A percentile compares a stretch with the other conserved stretches of the same genome.
Conservation (phyloP, 2,329 filamentous ascomycete genomes). For the Clarireedia monteithiana region DNA sequence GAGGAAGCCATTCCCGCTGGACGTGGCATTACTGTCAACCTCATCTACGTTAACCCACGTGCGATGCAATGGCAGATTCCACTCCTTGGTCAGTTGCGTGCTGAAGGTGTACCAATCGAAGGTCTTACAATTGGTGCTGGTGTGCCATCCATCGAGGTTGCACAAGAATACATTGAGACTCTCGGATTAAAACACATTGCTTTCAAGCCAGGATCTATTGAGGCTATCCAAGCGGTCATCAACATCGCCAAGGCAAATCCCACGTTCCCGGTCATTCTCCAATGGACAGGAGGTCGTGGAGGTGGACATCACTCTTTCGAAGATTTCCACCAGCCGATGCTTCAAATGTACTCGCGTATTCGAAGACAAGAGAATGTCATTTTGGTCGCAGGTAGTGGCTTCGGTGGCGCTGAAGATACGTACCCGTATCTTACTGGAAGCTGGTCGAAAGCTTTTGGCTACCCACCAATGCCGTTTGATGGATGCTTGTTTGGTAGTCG, state of each 20-base stretch:
- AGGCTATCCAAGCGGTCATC: slow-evolving; percentile 82
- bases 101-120: slow-evolving; percentile 84
- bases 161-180: slow-evolving; percentile 89
- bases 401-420: slow-evolving; percentile 82
- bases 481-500: slow-evolving; percentile 85
- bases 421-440: slow-evolving; percentile 86
- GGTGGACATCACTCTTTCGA: slow-evolving; percentile 93
- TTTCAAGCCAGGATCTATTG: slow-evolving; percentile 87
- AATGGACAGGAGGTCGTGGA: slow-evolving; percentile 92
- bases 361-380: slow-evolving; percentile 81
- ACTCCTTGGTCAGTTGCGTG: slow-evolving; percentile 67
- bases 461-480: slow-evolving; percentile 90
- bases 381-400: slow-evolving; percentile 83
- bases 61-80: slow-evolving; percentile 93
- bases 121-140: slow-evolving; percentile 88
- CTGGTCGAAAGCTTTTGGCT: slow-evolving; percentile 82
- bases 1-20: slow-evolving; percentile 77
- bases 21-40: slow-evolving; percentile 79
- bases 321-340: slow-evolving; percentile 87
- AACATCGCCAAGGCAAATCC: slow-evolving; percentile 94
- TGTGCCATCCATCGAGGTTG: slow-evolving; percentile 88
- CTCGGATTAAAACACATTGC: slow-evolving; percentile 86
- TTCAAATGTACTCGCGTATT: slow-evolving; percentile 86
- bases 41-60: slow-evolving; percentile 85
- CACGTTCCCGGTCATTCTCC: slow-evolving; percentile 82